Base-by-base conservation (phyloP, 306 rosid genomes). In the Vigna mungo region DNA sequence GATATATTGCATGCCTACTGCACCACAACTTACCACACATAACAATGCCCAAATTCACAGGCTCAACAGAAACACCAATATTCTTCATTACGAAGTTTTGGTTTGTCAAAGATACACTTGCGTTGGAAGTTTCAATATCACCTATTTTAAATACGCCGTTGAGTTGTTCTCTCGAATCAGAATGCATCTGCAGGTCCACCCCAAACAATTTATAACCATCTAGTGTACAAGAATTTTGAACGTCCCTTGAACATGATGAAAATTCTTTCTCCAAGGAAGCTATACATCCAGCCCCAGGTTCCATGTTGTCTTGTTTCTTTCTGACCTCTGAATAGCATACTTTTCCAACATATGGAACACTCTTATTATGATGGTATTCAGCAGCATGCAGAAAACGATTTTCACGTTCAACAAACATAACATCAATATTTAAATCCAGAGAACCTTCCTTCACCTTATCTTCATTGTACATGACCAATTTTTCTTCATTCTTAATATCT, bases 1-100 rank as follows among this genome's bases (percentile, higher is more conserved):
- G 97, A 86, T 82, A 96, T 69, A 96, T 91, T 56, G 89, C 88
- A 67, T 84, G 83, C 80, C 87, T 79, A 74, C 86, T 81, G 89
- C 89, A 82, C 97, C 99, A 92, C 58, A 61, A 80, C 78, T 85
- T 89, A 65, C 97, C 90, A 78, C 44, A 53, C 72, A 88, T 48
- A 74, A 87, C 72, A 20, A 87, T 80, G 62, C 99, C 99, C 49
- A 87, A 41, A 75, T 79, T 83, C 58, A 92, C 56, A 58, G 69
- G 91, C 85, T 89, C 90, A n/a, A 86, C 77, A 12, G 36, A 25
- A 52, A 75, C 67, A 80, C 61, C 80, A 71, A 68, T 77, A 43
- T 79, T 62, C 58, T 56, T 61, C 34, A 56, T 65, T 23, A 63
- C 72, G 54, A 7, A 74, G 52, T 75, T 72, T 66, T 53, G 67